Percentiles rank a stretch among this genome's conserved stretches.
phyloP scores from a whole-genome alignment of 257 asterid species.

The Petunia secreta region DNA sequence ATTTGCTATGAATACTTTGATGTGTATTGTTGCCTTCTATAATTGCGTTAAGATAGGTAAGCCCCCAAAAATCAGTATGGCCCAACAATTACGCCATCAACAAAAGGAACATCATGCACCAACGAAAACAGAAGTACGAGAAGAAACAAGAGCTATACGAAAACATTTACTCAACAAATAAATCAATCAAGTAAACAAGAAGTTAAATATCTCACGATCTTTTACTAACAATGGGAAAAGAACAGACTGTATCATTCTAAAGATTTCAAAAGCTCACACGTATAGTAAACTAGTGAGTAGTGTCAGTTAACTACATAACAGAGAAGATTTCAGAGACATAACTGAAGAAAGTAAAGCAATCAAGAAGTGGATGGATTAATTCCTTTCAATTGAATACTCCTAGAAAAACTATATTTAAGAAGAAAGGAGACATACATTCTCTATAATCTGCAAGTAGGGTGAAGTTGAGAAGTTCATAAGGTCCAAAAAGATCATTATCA shows the following conservation, averaged over 20 bases:
- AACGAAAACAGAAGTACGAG: slow-evolving; percentile 14
- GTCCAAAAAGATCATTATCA: slow-evolving; percentile 75
- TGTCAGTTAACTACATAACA: neutral
- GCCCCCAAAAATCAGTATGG: slow-evolving; percentile 10
- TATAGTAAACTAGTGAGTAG: neutral
- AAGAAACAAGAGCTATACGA: slow-evolving; percentile 20
- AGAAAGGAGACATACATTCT: slow-evolving; percentile 49
- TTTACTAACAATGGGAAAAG: neutral
- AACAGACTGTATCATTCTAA: slow-evolving; percentile 19
- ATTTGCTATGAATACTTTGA: neutral
- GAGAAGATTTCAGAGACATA: slow-evolving; percentile 2
- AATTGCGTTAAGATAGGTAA: slow-evolving; percentile 11
- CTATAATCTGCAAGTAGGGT: slow-evolving; percentile 67
- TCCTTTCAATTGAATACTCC: slow-evolving; percentile 6
- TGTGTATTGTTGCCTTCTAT: neutral
- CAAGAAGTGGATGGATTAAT: slow-evolving; percentile 19
- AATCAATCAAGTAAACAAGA: slow-evolving; percentile 1
- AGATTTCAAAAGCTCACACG: slow-evolving; percentile 4
- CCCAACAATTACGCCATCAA: slow-evolving; percentile 1
- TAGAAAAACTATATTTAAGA: neutral
- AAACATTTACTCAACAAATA: neutral
- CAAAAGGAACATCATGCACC: slow-evolving; percentile 7
- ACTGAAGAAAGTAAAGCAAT: slow-evolving; percentile 18
- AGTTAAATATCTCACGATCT: slow-evolving; percentile 13
- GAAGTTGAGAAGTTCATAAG: slow-evolving; percentile 87